A percentile compares a stretch with the other conserved stretches of the same genome.
These are phyloP conservation scores for Paecilomyces dactylethromorphus DNA, from an alignment of 2,329 filamentous ascomycete species.

Conservation along the genomic window DNA sequence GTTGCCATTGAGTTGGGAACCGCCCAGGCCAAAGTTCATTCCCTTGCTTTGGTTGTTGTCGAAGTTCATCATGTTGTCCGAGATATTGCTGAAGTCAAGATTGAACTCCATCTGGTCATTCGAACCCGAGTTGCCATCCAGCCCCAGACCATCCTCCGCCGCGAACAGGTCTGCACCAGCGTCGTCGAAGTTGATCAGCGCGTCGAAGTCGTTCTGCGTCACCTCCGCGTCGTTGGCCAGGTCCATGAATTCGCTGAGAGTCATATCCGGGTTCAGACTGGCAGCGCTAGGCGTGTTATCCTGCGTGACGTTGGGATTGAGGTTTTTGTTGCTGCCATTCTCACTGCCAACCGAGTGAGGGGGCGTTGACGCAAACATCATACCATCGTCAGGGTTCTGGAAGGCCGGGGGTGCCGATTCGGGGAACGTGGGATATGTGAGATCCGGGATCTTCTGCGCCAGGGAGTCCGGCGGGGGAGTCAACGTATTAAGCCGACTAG, in stretches of 20 bases:
- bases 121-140: constrained; percentile 8
- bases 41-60: not conserved
- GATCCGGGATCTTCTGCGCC: constrained; percentile 31
- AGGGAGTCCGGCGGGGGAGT: constrained; percentile 37
- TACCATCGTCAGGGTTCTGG: constrained; percentile 16
- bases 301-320: constrained; percentile 22
- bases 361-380: constrained; percentile 32
- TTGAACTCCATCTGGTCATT: constrained; percentile 6
- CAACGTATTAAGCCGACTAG: constrained; percentile 23
- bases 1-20: not conserved
- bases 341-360: constrained; percentile 37
- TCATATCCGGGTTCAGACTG: constrained; percentile 26
- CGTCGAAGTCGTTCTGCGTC: constrained; percentile 40
- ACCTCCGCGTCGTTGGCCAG: constrained; percentile 39
- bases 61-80: constrained; percentile 9
- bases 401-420: constrained; percentile 10
- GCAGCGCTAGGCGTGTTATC: constrained; percentile 25
- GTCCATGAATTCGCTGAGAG: constrained; percentile 35
- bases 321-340: constrained; percentile 34
- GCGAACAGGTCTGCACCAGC: constrained; percentile 28
- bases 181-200: constrained; percentile 41
- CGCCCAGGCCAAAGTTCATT: not conserved
- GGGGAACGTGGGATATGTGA: constrained; percentile 26
- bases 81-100: constrained; percentile 10
- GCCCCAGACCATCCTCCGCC: constrained; percentile 18